Evolutionary conservation across 352 stramenopile genomes (phyloP).

Genomic region (Phytophthora litchii): DNA sequence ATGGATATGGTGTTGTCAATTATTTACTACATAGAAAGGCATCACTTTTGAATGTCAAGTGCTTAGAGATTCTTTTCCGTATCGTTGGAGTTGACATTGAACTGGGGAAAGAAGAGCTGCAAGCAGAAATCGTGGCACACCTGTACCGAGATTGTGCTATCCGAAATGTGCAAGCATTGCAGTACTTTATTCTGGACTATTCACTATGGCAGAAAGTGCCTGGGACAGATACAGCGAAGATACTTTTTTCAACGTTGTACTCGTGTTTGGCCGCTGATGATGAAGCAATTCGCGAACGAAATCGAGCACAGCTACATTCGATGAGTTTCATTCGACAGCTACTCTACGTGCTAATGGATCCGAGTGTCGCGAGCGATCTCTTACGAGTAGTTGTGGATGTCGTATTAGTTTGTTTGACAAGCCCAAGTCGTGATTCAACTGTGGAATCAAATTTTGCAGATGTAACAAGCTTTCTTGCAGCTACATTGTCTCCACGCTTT

Average conservation of each 20-base stretch:
- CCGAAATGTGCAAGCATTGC: constrained; percentile 65
- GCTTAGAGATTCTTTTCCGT: constrained; percentile 50
- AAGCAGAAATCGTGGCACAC: constrained; percentile 4
- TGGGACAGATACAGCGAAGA: constrained; percentile 37
- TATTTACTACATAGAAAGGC: constrained; percentile 69
- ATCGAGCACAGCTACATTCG: constrained; percentile 65
- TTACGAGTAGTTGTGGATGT: constrained; percentile 69
- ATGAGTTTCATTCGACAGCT: constrained; percentile 70
- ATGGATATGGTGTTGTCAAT: constrained; percentile 77
- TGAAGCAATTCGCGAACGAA: constrained; percentile 55
- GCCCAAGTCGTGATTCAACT: constrained; percentile 31
- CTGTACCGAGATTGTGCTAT: constrained; percentile 47
- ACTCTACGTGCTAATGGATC: constrained; percentile 72
- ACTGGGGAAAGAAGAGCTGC: constrained; percentile 1
- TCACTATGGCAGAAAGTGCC: constrained; percentile 65
- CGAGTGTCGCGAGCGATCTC: constrained; percentile 51
- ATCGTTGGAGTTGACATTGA: constrained; percentile 63
- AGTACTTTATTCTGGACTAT: constrained; percentile 79
- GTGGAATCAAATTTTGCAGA: constrained; percentile 73
- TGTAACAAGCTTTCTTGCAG: constrained; percentile 62
- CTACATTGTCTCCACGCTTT: constrained; percentile 65
- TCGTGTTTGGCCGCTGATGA: constrained; percentile 53
- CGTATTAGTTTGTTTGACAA: constrained; percentile 71
- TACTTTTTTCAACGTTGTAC: constrained; percentile 74
- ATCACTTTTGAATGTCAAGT: constrained; percentile 39